Evolutionary conservation across 352 stramenopile genomes (phyloP), one percentile per base, ranked within the genome.

Genomic region (Phytophthora tentaculata): DNA sequence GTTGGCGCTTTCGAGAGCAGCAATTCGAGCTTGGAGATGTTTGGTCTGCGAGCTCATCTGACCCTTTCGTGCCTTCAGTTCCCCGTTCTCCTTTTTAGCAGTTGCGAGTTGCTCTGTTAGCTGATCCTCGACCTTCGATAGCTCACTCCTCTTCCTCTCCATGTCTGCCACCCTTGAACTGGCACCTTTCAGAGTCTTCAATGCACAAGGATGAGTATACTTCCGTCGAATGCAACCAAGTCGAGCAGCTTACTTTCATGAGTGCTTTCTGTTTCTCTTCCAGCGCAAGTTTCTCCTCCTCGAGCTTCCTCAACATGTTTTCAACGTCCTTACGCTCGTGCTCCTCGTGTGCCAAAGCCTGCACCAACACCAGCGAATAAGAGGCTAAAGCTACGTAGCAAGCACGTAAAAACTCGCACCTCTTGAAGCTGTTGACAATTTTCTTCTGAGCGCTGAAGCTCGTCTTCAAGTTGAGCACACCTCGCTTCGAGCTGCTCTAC

Each of bases 71-170:
- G 73, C 67, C 32, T 84, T 83, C 14, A 90, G 67, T 37, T 93
- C 83, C 16, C 83, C 54, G 28, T 86, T 90, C 41, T 91, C 80
- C 19, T 75, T 83, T 53, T 83, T 74, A 3, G 88, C 50, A 35
- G 76, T 59, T 51, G 52, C 64, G 19, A 91, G 56, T 23, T 91
- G 73, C 23, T 73, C 56, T 2, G 61, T 78, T 3, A 91, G 52
- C 13, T 83, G 53, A 2, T 80, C 64, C 47, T 92, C 82, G 1
- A 54, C 55, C 10, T 71, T 66, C 1, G 64, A 68, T 26, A 83
- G 44, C 22, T 80, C 63, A 14, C 48, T 66, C 14, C 65, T 70
- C 23, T 78, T 79, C 45, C 73, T 83, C 55, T 91, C 83, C 10
- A 76, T 60, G 17, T 87, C 80, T 13, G 52, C 64, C 7, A 57